Evolutionary conservation across 768 basidiomycete species (phyloP), one percentile per base, ranked within the genome.

Genomic region (Rhodotorula babjevae): DNA sequence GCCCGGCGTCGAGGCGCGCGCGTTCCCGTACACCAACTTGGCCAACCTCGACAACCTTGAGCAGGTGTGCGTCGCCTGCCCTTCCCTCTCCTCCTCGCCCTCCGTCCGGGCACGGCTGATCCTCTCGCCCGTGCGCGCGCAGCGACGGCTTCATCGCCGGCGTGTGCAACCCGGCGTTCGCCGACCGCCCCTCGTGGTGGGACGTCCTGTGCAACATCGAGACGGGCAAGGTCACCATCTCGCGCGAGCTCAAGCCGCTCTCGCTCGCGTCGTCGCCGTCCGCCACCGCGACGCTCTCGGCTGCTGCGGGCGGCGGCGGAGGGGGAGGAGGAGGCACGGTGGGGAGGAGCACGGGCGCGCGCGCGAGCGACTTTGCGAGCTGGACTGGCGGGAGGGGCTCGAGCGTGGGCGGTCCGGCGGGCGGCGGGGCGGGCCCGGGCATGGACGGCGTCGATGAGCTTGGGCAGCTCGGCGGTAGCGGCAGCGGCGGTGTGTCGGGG

Each of bases 81-180:
- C 33, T 18, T 4, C 49, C 46, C 47, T 15, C 29, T 12, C 42
- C 19, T 47, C 25, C 3, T 61, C 40, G 8, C 14, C 44, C 14
- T 46, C 44, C 44, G 44, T 46, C 44, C 12, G 6, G 8, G 44
- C 44, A 46, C 36, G 36, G 5, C 36, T 9, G 36, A 36, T 46
- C 14, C 14, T 46, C 14, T 14, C 44, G 44, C 44, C 44, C 12
- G 44, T 11, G 12, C 18, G 44, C 6, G 8, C 14, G 60, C 74
- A 93, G 92, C 52, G 88, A 90, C 9, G 95, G 92, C 21, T 99
- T 89, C 79, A 93, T 99, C 64, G 96, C 94, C 18, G 96, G 96
- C 2, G 95, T 98, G 6, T 94, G 92, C 2, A 99, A 99, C 78
- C 96, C 94, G 4, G 93, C 97, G 59, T 97, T 97, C 81, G 92